Base-by-base conservation (phyloP, 2,329 filamentous ascomycete species). In the Blumeriella jaapii region DNA sequence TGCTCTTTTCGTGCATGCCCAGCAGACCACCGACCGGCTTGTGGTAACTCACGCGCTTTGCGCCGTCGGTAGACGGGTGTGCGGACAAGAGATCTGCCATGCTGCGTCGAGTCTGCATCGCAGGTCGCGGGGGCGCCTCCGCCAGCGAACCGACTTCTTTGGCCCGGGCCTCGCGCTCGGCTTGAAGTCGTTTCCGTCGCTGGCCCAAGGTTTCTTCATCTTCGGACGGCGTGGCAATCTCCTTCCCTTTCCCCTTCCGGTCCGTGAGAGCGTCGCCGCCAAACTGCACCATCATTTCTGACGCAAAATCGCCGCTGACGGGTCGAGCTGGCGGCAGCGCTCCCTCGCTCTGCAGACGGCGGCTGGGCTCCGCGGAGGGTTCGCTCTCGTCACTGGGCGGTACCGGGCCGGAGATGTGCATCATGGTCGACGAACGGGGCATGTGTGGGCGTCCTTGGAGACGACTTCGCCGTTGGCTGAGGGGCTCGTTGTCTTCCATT, bases 401-500 rank as follows among this genome's bases (percentile, higher is more conserved):
- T 2, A 10, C 7, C 12, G 26, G 36, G 10, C 28, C 31, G 12
- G 41, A 29, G 7, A 50, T 17, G 34, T 50, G 45, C 32, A 47
- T 50, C 47, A 51, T 54, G 8, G 51, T 51, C 16, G 46, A 35
- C 24, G 52, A 47, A 28, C 51, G 50, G 31, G 39, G 41, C 29
- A 31, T 29, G n/a, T 22, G 32, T 9, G 42, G 30, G 27, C 45
- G 41, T 10, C 53, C 53, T 19, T 46, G 45, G 3, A 57, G 34
- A 28, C 55, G 39, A 19, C 55, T 50, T 40, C 53, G 40, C 32
- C 55, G 48, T 15, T 42, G 38, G 31, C 50, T 54, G 3, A 58
- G 49, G 0, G 91, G 87, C 55, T 96, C 91, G 36, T 86, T 91
- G 51, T 98, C 91, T 55, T 98, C 91, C 46, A 91, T 62, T 40